These are phyloP conservation scores for Penicillium sp. DNA, from an alignment of 2,329 filamentous ascomycete genomes.

Conservation along the genomic window DNA sequence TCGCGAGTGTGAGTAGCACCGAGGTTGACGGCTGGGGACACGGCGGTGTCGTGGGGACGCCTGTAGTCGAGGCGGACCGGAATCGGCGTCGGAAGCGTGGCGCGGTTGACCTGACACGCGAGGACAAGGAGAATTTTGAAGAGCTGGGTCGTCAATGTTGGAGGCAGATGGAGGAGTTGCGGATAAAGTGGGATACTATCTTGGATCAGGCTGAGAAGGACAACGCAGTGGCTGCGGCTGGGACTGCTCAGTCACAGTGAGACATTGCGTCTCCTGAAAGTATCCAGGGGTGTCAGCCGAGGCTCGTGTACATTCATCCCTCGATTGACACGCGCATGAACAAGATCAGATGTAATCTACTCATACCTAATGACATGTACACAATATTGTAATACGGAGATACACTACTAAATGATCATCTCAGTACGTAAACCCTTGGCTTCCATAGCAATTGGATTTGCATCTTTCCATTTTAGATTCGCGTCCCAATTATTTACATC, in stretches of 20 bases:
- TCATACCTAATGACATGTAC: neutral
- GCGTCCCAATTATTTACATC: slow-evolving; percentile 39
- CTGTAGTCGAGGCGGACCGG: slow-evolving; percentile 51
- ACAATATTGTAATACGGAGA: neutral
- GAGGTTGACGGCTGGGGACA: slow-evolving; percentile 85
- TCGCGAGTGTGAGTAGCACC: slow-evolving; percentile 68
- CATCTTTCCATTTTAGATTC: slow-evolving; percentile 19
- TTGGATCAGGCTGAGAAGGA: slow-evolving; percentile 38
- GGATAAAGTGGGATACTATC: slow-evolving; percentile 42
- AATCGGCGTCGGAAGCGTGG: slow-evolving; percentile 61
- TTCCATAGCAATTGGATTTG: slow-evolving; percentile 4
- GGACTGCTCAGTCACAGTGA: slow-evolving; percentile 1
- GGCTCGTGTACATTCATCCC: neutral
- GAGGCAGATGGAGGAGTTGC: slow-evolving; percentile 47
- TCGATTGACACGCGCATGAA: neutral
- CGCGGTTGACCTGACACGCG: slow-evolving; percentile 58
- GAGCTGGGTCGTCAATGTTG: slow-evolving; percentile 44
- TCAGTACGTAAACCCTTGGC: too few species aligned
- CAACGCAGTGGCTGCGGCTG: neutral
- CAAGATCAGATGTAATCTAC: neutral
- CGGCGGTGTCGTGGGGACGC: slow-evolving; percentile 58
- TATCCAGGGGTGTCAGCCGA: neutral
- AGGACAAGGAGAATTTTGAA: slow-evolving; percentile 43
- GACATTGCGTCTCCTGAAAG: neutral
- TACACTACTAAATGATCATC: neutral